Evolutionary conservation across 202 grass and related monocot genomes (phyloP), one percentile per base, ranked within the genome.

Genomic region (Zizania palustris): DNA sequence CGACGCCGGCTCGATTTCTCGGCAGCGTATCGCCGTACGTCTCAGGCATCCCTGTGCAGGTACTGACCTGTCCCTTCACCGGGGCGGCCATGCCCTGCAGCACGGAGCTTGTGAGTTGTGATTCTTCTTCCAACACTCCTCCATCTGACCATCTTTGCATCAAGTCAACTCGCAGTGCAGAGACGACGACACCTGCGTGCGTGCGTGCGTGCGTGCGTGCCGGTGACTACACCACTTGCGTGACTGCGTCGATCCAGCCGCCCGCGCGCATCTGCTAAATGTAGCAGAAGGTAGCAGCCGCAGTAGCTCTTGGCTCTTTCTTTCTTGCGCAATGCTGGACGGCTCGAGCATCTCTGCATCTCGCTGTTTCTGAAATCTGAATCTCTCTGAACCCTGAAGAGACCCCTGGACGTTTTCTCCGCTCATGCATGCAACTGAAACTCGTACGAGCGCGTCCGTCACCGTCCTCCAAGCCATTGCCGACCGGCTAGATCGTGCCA

Each of bases 11-110:
- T n/a, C 14, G 15, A 55, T 6, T 54, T n/a, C 6, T 28, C 28
- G 28, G 28, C 71, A 35, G 39, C 54, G 11, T 45, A 5, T 45
- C 28, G 48, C 49, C 49, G 49, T 51, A n/a, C 49, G 49, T 18
- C 76, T 45, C 40, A 59, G 76, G 65, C 43, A 69, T 60, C 65
- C 53, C 5, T 7, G 13, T 55, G 51, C 7, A 55, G n/a, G 65
- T 49, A 1, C 65, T 6, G 77, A 70, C 77, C 38, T 48, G 77
- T 80, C 77, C 65, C 65, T 60, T 60, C 76, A 79, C 65, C 54
- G 16, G n/a, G n/a, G n/a, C n/a, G n/a, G 55, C 56, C 72, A 61
- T 61, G 63, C 50, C 50, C 38, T 67, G 50, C 63, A 12, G 15
- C 11, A 46, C n/a, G 40, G 15, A 53, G 34, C 48, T 54, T 71